These are phyloP conservation scores for Metroxylon sagu DNA, from an alignment of 176 grass and related monocot species.

Conservation along the genomic window DNA sequence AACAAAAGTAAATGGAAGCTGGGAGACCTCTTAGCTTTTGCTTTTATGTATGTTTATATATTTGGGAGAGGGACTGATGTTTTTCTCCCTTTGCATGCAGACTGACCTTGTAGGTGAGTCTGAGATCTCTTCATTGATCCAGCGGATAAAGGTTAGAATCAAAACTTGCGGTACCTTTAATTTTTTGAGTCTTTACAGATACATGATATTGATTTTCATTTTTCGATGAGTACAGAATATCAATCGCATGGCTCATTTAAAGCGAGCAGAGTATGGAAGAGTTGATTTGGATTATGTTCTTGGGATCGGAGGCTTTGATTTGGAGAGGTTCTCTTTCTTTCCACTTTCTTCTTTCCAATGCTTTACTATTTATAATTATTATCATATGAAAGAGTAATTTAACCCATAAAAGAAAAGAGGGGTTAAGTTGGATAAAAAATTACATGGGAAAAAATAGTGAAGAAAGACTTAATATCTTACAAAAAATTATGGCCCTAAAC, in stretches of 20 bases:
- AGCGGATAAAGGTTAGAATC: constrained; percentile 61
- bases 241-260: constrained; percentile 89
- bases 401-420: no score
- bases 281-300: constrained; percentile 99
- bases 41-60: no score
- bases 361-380: neutral
- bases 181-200: neutral
- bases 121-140: constrained; percentile 72
- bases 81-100: constrained; percentile 32
- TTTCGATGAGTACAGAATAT: constrained; percentile 54
- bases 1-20: no score
- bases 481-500: no score
- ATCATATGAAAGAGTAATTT: no score
- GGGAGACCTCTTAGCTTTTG: no score
- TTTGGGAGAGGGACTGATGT: neutral
- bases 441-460: no score
- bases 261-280: constrained; percentile 70
- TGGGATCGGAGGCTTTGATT: constrained; percentile 98
- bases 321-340: constrained; percentile 67
- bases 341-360: neutral
- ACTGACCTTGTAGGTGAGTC: constrained; percentile 83
- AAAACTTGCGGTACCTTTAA: neutral
- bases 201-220: constrained; percentile 21
- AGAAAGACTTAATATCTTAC: no score
- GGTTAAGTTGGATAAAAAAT: no score